Conservation (phyloP, 2,329 filamentous ascomycete genomes). For the Phialophora tarda region DNA sequence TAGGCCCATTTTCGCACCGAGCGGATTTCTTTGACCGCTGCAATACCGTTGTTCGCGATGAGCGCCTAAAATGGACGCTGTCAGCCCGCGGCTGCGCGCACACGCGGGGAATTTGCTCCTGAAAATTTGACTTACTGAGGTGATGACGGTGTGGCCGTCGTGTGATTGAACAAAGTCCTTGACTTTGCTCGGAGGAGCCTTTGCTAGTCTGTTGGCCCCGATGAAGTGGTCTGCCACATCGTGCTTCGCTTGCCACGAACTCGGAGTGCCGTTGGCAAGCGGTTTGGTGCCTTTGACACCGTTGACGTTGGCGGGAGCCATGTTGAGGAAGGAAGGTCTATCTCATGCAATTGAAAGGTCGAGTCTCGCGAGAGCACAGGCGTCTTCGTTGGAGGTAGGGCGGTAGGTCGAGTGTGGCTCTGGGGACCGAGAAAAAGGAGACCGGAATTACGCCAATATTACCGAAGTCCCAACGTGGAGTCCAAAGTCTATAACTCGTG, state of each 20-base stretch:
- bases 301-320: conserved; percentile 43
- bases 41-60: conserved; percentile 99
- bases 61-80: conserved; percentile 70
- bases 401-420: conserved; percentile 5
- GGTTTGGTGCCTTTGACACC: conserved; percentile 39
- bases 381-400: conserved; percentile 13
- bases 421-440: conserved; percentile 35
- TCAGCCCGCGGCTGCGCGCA: conserved; percentile 31
- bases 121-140: conserved; percentile 70
- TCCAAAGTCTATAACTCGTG: conserved; percentile 32
- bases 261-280: conserved; percentile 58
- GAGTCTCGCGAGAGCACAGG: conserved; percentile 15
- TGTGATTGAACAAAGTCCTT: conserved; percentile 93
- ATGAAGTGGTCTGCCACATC: conserved; percentile 92
- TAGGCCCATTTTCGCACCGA: conserved; percentile 99
- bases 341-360: conserved; percentile 39
- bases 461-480: conserved; percentile 29
- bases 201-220: conserved; percentile 85
- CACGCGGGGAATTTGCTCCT: not conserved
- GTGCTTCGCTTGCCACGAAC: conserved; percentile 78
- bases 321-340: conserved; percentile 38
- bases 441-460: conserved; percentile 37
- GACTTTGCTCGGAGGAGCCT: conserved; percentile 81
- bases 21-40: conserved; percentile 98
- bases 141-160: conserved; percentile 97